phyloP scores from a whole-genome alignment of 2,329 filamentous ascomycete species.

The Botrytis galanthina region DNA sequence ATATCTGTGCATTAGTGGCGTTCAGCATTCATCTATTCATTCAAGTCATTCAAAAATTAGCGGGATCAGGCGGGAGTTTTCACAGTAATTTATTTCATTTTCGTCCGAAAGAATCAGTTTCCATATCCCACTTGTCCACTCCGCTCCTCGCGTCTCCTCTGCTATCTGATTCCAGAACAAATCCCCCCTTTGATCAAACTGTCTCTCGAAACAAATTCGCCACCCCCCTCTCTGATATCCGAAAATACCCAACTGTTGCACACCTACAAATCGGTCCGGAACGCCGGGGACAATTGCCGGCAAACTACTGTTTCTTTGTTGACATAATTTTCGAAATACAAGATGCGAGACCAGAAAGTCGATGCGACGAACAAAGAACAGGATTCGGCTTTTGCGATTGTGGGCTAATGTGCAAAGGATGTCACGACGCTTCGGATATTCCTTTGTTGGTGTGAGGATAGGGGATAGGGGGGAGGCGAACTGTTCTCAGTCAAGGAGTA shows the following conservation, averaged over 20 bases:
- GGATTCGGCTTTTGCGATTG: neutral
- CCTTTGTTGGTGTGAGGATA: neutral
- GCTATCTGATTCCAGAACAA: neutral
- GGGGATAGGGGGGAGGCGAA: neutral
- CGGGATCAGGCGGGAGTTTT: neutral
- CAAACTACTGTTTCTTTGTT: neutral
- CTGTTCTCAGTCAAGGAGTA: neutral
- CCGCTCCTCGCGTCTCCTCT: neutral
- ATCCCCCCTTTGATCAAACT: neutral
- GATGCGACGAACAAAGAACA: neutral
- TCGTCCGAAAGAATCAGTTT: neutral
- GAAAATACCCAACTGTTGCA: neutral
- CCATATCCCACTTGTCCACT: neutral
- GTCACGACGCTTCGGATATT: neutral
- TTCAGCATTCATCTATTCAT: neutral
- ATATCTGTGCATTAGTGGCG: neutral
- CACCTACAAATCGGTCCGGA: conserved; percentile 2
- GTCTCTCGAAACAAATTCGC: neutral
- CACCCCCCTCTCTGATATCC: neutral
- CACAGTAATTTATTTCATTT: neutral
- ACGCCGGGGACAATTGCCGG: neutral
- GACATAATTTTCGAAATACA: neutral
- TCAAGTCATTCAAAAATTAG: neutral
- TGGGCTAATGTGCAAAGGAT: neutral
- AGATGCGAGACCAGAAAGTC: neutral